Percentiles rank a stretch among this genome's conserved stretches.
These are phyloP conservation scores for Phyllosticta citriasiana DNA, from an alignment of 2,329 filamentous ascomycete species.

Conservation along the genomic window DNA sequence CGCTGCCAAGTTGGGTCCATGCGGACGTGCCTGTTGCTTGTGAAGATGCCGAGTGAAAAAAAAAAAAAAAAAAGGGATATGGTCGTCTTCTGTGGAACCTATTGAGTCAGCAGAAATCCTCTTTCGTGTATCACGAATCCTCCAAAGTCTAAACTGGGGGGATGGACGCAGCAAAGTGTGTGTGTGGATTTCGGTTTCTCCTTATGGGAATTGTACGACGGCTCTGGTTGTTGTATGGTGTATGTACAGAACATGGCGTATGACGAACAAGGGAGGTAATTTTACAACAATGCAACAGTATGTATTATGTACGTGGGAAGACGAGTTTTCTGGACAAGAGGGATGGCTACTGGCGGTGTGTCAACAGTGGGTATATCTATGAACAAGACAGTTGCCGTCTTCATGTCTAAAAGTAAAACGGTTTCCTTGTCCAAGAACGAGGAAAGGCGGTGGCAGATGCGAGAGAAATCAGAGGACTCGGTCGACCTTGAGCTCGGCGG, in stretches of 20 bases:
- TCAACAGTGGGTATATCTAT: neutral
- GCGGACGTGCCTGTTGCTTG: too few species aligned
- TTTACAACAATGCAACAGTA: neutral
- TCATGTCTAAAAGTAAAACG: neutral
- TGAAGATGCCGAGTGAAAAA: too few species aligned
- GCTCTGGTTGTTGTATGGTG: too few species aligned
- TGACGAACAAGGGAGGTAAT: neutral
- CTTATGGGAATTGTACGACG: too few species aligned
- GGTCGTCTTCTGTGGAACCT: too few species aligned
- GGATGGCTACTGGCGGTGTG: neutral
- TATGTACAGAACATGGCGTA: neutral
- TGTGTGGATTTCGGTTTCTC: too few species aligned
- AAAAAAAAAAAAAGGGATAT: too few species aligned
- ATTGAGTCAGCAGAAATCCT: too few species aligned
- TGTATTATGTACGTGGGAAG: neutral
- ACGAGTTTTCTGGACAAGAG: neutral
- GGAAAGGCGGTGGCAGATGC: neutral
- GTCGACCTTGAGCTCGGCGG: slow-evolving; percentile 1
- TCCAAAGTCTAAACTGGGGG: too few species aligned
- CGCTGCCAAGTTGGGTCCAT: too few species aligned
- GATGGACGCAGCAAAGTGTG: too few species aligned
- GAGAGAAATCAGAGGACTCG: neutral
- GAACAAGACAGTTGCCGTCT: neutral
- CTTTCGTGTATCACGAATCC: too few species aligned
- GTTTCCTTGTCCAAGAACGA: neutral